Base-by-base conservation (phyloP, 2,329 filamentous ascomycete species). In the Colletotrichum horii region DNA sequence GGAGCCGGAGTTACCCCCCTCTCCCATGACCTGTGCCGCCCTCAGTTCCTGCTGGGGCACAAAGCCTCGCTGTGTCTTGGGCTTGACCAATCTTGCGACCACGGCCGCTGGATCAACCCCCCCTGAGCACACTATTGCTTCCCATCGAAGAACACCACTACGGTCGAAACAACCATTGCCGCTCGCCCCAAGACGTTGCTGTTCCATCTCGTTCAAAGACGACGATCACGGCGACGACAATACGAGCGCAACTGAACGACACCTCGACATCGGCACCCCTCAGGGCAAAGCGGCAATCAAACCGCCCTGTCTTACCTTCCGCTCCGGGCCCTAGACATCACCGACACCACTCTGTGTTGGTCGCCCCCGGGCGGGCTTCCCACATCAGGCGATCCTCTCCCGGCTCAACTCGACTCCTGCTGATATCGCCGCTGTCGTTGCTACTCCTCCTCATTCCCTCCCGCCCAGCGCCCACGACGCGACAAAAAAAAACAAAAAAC, bases 381-480 rank as follows among this genome's bases (percentile, higher is more conserved):
- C 71, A 62, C 67, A 71, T 74, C 71, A 74, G 66, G 71, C 71
- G 58, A 74, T 65, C 60, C 14, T 48, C 48, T 65, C 60, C 58
- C 58, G 38, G 19, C 43, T 56, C 34, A 62, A 32, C 52, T 36
- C 65, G 38, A 48, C 48, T 52, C 52, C 52, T 56, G 22, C 52
- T 56, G 38, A n/a, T 48, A 48, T 48, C 38, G 38, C 38, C 19
- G 38, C 19, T 22, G 38, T 48, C 38, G 38, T 32, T 61, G 19
- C 58, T 61, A 24, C 55, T 62, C n/a, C 36, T 48, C 32, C 28
- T 24, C 36, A 16, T 34, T 58, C 66, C 32, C 36, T 70, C 66
- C 58, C 38, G 24, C 58, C 43, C 66, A 70, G 56, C 71, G n/a
- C 66, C 56, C 71, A 65, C 58, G 66, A 74, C 71, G 66, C 66